Percentiles rank a stretch among this genome's conserved stretches.
Conservation (phyloP, 768 basidiomycete genomes). For the Trichaptum fuscoviolaceum region DNA sequence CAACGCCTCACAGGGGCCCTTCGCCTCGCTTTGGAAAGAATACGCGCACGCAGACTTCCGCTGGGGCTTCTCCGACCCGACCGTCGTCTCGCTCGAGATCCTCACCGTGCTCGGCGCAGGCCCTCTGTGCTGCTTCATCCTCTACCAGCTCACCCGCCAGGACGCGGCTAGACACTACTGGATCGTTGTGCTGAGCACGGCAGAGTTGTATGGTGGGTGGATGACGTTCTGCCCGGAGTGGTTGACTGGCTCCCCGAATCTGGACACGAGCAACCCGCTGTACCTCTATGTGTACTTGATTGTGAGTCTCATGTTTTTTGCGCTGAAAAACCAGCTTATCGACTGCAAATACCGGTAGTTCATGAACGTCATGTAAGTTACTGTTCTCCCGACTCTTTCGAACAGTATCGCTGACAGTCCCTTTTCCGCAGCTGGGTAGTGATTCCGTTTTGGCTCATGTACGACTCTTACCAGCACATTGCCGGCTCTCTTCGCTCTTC, state of each 20-base stretch:
- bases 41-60: conserved; percentile 76
- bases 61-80: conserved; percentile 77
- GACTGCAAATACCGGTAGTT: conserved; percentile 38
- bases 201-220: conserved; percentile 73
- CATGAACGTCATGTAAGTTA: conserved; percentile 71
- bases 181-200: conserved; percentile 73
- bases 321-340: not conserved
- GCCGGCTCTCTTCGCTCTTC: conserved; percentile 47
- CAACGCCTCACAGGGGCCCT: conserved; percentile 58
- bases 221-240: conserved; percentile 91
- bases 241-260: conserved; percentile 67
- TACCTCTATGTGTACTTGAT: conserved; percentile 79
- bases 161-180: conserved; percentile 67
- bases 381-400: not conserved
- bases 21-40: conserved; percentile 78
- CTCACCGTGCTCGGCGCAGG: conserved; percentile 74
- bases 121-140: conserved; percentile 67
- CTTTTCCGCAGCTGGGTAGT: conserved; percentile 61
- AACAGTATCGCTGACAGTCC: conserved; percentile 5
- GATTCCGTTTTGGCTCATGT: conserved; percentile 72
- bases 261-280: conserved; percentile 65
- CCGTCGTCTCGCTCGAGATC: conserved; percentile 77
- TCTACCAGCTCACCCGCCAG: conserved; percentile 55
- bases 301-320: conserved; percentile 38
- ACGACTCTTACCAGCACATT: conserved; percentile 71